A percentile compares a stretch with the other conserved stretches of the same genome.
Conservation (phyloP, 2,329 filamentous ascomycete genomes). For the Blumeria hordei region DNA sequence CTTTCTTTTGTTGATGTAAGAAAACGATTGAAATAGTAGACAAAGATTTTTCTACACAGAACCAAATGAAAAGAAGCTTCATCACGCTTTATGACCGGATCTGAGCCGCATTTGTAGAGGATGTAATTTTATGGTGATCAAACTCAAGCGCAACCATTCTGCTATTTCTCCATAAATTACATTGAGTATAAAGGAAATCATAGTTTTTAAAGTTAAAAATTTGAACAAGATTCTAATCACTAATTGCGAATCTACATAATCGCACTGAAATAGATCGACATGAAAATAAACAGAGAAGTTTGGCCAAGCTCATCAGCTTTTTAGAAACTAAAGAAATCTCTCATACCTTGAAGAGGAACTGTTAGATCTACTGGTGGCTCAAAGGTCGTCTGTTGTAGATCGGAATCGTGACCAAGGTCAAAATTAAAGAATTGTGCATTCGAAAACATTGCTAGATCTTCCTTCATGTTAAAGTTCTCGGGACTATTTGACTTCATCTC, state of each 20-base stretch:
- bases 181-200: background rate
- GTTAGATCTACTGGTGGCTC: constrained; percentile 4
- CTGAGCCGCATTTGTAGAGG: background rate
- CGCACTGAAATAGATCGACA: background rate
- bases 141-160: background rate
- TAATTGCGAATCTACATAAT: background rate
- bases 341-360: constrained; percentile 1
- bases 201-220: background rate
- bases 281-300: background rate
- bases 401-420: constrained; percentile 37
- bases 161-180: background rate
- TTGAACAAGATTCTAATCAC: background rate
- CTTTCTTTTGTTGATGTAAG: constrained; percentile 5
- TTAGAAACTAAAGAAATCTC: background rate
- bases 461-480: constrained; percentile 35
- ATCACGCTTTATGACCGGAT: background rate
- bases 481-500: constrained; percentile 28
- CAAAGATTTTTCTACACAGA: background rate
- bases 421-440: constrained; percentile 67
- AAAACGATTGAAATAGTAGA: background rate
- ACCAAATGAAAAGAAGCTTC: background rate
- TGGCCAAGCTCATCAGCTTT: background rate
- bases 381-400: constrained; percentile 20
- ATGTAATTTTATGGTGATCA: background rate
- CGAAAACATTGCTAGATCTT: constrained; percentile 56